Conservation (phyloP, 1,139 yeast genomes). For the Magnusiomyces fungicola region DNA sequence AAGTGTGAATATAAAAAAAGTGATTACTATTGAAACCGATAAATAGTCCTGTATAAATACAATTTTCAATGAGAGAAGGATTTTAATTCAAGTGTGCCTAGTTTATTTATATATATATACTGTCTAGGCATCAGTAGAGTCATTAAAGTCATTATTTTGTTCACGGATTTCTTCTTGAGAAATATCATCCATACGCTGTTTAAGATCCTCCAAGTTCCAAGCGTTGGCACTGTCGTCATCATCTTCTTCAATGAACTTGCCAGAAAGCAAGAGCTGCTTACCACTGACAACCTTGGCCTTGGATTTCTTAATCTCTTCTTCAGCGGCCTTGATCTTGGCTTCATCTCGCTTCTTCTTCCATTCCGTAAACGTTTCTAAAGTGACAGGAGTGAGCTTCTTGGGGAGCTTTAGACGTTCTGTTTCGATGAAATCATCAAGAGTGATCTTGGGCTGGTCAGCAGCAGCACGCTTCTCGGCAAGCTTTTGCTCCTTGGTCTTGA, state of each 20-base stretch:
- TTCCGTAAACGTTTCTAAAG: slow-evolving; percentile 66
- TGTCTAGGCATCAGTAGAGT: too few relatives aligned
- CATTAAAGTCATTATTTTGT: neutral
- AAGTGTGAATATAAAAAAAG: too few relatives aligned
- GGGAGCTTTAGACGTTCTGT: slow-evolving; percentile 86
- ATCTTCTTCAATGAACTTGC: slow-evolving; percentile 47
- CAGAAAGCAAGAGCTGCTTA: slow-evolving; percentile 67
- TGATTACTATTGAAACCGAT: too few relatives aligned
- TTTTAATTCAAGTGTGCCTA: neutral
- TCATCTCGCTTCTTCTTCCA: slow-evolving; percentile 74
- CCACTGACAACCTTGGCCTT: slow-evolving; percentile 51
- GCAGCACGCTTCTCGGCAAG: slow-evolving; percentile 79
- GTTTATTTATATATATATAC: neutral
- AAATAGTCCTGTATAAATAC: too few relatives aligned
- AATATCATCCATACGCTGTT: slow-evolving; percentile 28
- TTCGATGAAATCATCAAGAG: slow-evolving; percentile 92
- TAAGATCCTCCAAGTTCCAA: slow-evolving; percentile 35
- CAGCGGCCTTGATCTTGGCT: slow-evolving; percentile 45
- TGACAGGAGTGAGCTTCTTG: slow-evolving; percentile 76
- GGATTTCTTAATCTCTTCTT: slow-evolving; percentile 44
- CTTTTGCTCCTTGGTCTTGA: slow-evolving; percentile 94
- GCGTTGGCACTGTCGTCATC: slow-evolving; percentile 50
- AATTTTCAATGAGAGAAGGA: neutral
- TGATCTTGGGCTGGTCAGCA: slow-evolving; percentile 81
- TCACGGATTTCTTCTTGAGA: slow-evolving; percentile 11